Evolutionary conservation across 257 asterid species (phyloP).

Genomic region (Thymus quinquecostatus): DNA sequence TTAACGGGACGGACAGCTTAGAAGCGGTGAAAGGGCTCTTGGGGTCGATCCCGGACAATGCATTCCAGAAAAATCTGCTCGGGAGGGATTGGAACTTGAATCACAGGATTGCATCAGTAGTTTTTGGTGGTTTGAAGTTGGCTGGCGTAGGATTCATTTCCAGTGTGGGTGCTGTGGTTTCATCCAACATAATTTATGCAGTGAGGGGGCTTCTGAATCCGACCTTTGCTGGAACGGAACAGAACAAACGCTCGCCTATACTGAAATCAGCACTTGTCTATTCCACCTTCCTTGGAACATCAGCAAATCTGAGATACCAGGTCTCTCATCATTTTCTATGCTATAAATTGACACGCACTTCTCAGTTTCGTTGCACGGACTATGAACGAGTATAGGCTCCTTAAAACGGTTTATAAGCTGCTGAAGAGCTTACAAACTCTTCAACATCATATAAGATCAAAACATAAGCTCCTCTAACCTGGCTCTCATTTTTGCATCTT

Average conservation of each 20-base stretch:
- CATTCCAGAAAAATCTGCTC: constrained; percentile 75
- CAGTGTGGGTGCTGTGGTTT: constrained; percentile 94
- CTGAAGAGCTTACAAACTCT: too few species aligned
- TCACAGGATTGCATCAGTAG: constrained; percentile 84
- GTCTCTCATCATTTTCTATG: constrained; percentile 31
- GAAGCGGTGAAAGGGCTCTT: constrained; percentile 81
- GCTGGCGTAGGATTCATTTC: constrained; percentile 93
- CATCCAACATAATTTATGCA: constrained; percentile 66
- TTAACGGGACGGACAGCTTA: constrained; percentile 46
- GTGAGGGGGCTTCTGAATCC: constrained; percentile 65
- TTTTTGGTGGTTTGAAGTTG: constrained; percentile 86
- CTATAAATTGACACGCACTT: too few species aligned
- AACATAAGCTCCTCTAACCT: too few species aligned
- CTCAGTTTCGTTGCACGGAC: too few species aligned
- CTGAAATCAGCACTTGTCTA: constrained; percentile 83
- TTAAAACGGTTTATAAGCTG: too few species aligned
- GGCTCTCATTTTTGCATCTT: neutral
- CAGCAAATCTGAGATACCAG: constrained; percentile 94
- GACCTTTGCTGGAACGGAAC: constrained; percentile 43
- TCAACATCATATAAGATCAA: too few species aligned
- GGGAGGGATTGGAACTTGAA: constrained; percentile 85
- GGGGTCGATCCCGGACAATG: constrained; percentile 95
- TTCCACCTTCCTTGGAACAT: constrained; percentile 77
- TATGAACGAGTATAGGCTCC: too few species aligned
- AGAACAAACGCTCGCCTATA: constrained; percentile 76